Evolutionary conservation across 2,329 filamentous ascomycete genomes (phyloP), one percentile per base, ranked within the genome.

Genomic region (Penicillium sp.): DNA sequence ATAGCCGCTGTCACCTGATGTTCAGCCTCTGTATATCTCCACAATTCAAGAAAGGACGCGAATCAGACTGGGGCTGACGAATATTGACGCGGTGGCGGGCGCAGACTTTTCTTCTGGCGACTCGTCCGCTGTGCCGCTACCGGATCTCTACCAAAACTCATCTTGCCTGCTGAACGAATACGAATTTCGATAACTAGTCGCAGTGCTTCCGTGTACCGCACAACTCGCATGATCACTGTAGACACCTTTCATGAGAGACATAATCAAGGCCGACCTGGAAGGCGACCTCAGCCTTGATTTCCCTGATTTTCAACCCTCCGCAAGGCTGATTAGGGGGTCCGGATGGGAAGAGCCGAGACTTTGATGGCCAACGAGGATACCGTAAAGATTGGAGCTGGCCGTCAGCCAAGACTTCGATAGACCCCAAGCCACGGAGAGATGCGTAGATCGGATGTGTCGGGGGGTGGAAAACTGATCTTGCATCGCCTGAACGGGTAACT

Each of bases 401-500:
- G 52, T 33, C 37, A 54, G 52, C 52, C 37, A 54, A 54, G 52
- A 28, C 33, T 26, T 26, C 6, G 33, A 53, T 26, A 22, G 51
- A 16, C 25, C 11, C 33, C 38, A 42, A 55, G 52, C 52, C 52
- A 55, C 52, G 40, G 4, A 26, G 30, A 26, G 30, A 40, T 52
- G 26, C 51, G 33, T 35, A 28, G 35, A 22, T 51, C 55, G 59
- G 57, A 38, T 45, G 10, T 22, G 43, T 55, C 54, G 54, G 58
- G 54, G 58, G 42, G 52, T 30, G 54, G 43, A 56, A 56, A 28
- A 48, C n/a, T 33, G 19, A 53, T 53, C 51, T 35, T 14, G 14
- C 33, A 52, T 53, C 52, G 46, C 60, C 35, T 8, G 35, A 64
- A 60, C 16, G 35, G 61, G 64, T 48, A 65, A 62, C 38, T 64